Percentiles rank a stretch among this genome's conserved stretches.
phyloP scores from a whole-genome alignment of 75 land plant species.

The Pinus tabuliformis region DNA sequence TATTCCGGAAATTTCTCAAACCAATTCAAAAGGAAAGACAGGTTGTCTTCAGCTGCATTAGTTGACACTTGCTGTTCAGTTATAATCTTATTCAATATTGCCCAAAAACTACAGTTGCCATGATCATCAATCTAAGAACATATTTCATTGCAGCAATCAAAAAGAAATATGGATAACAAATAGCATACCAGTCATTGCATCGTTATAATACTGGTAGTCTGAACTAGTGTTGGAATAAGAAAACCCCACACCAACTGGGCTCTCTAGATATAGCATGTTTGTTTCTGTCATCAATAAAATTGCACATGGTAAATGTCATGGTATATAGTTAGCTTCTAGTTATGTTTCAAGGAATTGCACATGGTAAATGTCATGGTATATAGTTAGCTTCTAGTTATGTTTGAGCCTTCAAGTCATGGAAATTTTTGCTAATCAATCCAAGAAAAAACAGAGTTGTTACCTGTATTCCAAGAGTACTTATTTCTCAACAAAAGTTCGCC shows the following conservation, averaged over 20 bases:
- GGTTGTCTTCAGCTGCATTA: conserved; percentile 29
- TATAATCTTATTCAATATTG: not conserved
- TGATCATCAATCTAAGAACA: not conserved
- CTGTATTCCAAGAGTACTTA: conserved; percentile 41
- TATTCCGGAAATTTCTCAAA: conserved; percentile 45
- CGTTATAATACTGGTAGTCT: not conserved
- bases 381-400: no score
- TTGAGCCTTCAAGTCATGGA: no score
- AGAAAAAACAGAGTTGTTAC: conserved; percentile 10
- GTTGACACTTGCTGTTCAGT: not conserved
- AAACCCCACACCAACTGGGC: conserved; percentile 31
- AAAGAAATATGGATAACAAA: not conserved
- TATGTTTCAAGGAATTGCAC: no score
- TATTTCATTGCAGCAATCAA: no score
- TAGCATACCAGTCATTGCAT: conserved; percentile 15
- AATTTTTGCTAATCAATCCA: not conserved
- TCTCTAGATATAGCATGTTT: conserved; percentile 34
- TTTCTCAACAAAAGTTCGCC: conserved; percentile 23
- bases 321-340: no score
- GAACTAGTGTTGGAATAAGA: conserved; percentile 23
- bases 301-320: no score
- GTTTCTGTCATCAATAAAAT: conserved; percentile 19
- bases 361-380: no score
- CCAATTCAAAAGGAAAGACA: conserved; percentile 37
- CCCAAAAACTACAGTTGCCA: not conserved